A percentile compares a stretch with the other conserved stretches of the same genome.
These are phyloP conservation scores for Ceratocystis cacaofunesta DNA, from an alignment of 2,329 filamentous ascomycete genomes.

Conservation along the genomic window DNA sequence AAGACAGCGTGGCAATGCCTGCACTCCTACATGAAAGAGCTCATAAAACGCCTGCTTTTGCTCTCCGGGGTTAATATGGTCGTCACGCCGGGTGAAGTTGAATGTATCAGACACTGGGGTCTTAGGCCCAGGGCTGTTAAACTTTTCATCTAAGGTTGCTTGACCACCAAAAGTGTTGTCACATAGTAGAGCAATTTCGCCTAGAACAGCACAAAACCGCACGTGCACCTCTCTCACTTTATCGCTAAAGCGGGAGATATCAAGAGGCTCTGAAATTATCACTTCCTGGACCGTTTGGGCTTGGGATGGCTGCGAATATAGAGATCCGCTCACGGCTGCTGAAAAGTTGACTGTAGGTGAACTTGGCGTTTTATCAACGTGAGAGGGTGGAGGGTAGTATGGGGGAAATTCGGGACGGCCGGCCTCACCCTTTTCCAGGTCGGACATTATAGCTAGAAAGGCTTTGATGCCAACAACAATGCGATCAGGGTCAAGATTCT, in stretches of 20 bases:
- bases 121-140: slow-evolving; percentile 68
- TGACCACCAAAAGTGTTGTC: slow-evolving; percentile 96
- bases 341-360: slow-evolving; percentile 31
- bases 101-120: slow-evolving; percentile 92
- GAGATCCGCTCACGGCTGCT: slow-evolving; percentile 15
- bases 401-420: slow-evolving; percentile 72
- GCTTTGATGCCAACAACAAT: slow-evolving; percentile 95
- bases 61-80: slow-evolving; percentile 55
- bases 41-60: slow-evolving; percentile 94
- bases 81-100: slow-evolving; percentile 74
- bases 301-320: slow-evolving; percentile 21
- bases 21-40: slow-evolving; percentile 83
- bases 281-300: slow-evolving; percentile 28
- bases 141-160: slow-evolving; percentile 88
- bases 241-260: slow-evolving; percentile 55
- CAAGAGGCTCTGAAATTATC: slow-evolving; percentile 31
- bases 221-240: slow-evolving; percentile 72
- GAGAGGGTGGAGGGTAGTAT: slow-evolving; percentile 28
- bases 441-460: slow-evolving; percentile 83
- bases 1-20: slow-evolving; percentile 85
- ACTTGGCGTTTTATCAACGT: slow-evolving; percentile 33
- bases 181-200: slow-evolving; percentile 90
- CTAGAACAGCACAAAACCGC: slow-evolving; percentile 86
- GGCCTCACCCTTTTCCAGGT: slow-evolving; percentile 71
- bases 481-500: slow-evolving; percentile 86